These are phyloP conservation scores for Puccinia horiana DNA, from an alignment of 1,284 basidiomycete species.

Conservation along the genomic window DNA sequence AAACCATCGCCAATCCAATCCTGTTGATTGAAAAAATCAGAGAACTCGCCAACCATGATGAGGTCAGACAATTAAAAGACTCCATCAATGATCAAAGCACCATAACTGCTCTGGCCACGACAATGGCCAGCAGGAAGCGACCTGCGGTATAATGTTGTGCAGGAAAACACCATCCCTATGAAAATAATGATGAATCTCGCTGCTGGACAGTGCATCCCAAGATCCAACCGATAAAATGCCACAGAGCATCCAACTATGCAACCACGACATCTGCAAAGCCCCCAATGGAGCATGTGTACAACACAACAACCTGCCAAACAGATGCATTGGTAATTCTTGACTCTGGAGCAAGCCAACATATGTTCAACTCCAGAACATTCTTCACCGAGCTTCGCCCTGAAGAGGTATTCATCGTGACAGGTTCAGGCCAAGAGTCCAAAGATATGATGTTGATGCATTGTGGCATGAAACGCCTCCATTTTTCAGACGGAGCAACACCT, in stretches of 20 bases:
- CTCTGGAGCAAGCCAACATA: constrained; percentile 13
- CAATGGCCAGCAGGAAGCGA: no score
- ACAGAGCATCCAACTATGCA: not conserved
- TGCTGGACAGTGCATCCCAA: not conserved
- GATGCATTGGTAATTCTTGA: not conserved
- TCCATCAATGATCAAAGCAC: not conserved
- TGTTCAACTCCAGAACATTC: not conserved
- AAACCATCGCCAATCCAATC: not conserved
- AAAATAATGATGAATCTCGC: not conserved
- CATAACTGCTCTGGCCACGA: not conserved
- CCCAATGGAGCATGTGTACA: no score
- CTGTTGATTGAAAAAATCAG: not conserved
- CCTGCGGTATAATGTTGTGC: no score
- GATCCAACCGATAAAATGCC: not conserved
- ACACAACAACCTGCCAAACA: no score
- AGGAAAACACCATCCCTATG: not conserved
- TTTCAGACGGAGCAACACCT: not conserved
- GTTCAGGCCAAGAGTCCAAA: not conserved
- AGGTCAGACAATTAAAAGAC: not conserved
- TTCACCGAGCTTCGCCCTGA: not conserved
- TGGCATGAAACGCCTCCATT: not conserved
- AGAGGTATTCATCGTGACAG: not conserved
- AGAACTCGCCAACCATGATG: not conserved
- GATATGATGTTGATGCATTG: not conserved
- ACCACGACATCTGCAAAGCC: not conserved